Evolutionary conservation across 148 eudicot genomes (phyloP).

Genomic region (Hydrangea macrophylla): DNA sequence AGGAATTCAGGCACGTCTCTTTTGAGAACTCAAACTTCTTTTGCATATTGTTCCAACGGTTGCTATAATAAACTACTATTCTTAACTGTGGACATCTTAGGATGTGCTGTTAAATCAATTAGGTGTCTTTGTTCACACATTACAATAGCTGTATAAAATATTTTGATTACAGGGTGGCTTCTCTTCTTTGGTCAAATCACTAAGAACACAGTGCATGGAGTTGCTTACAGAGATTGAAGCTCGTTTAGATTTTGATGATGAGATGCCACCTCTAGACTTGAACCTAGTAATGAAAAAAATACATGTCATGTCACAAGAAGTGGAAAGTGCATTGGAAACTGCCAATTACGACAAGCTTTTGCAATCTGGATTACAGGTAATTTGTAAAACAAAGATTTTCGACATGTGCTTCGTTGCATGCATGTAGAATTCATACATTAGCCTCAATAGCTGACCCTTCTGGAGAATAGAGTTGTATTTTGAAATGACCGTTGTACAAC

Average conservation of each 20-base stretch:
- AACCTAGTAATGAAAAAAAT: constrained; percentile 38
- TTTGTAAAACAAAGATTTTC: not conserved
- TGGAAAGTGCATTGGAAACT: constrained; percentile 72
- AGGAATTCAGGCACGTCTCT: constrained; percentile 74
- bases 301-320: constrained; percentile 56
- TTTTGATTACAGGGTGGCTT: constrained; percentile 74
- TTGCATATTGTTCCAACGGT: not conserved
- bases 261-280: constrained; percentile 85
- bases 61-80: not conserved
- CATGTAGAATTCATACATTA: not conserved
- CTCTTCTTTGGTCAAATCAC: constrained; percentile 72
- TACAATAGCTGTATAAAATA: not conserved
- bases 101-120: not conserved
- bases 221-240: constrained; percentile 97
- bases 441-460: not conserved
- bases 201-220: constrained; percentile 76
- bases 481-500: not conserved
- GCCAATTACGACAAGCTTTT: constrained; percentile 93
- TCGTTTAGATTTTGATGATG: constrained; percentile 97
- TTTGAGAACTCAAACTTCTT: not conserved
- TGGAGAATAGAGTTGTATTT: not conserved
- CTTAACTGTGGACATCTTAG: not conserved
- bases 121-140: not conserved
- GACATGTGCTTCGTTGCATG: not conserved
- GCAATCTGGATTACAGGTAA: constrained; percentile 90